These are phyloP conservation scores for Boletus speciosus DNA, from an alignment of 768 basidiomycete genomes.

Conservation along the genomic window DNA sequence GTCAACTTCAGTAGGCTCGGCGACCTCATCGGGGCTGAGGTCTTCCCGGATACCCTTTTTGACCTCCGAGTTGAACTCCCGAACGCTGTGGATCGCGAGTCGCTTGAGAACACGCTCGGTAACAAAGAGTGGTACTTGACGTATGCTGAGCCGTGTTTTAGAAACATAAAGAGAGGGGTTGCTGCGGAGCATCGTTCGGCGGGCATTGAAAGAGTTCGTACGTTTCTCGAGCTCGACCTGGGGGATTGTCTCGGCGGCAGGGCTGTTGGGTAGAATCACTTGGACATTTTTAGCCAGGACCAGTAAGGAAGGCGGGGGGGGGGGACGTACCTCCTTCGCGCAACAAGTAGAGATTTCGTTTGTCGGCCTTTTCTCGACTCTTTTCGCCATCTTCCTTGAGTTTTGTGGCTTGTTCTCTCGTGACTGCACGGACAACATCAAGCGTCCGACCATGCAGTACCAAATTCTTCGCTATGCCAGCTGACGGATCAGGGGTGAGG, in stretches of 20 bases:
- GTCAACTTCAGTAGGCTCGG: constrained; percentile 37
- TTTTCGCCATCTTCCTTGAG: constrained; percentile 87
- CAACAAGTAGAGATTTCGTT: constrained; percentile 92
- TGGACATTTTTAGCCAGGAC: neutral
- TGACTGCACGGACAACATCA: constrained; percentile 87
- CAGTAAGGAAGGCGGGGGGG: neutral
- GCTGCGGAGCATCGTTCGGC: constrained; percentile 75
- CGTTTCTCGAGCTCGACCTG: constrained; percentile 83
- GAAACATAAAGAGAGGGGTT: constrained; percentile 96
- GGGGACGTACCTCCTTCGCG: constrained; percentile 79
- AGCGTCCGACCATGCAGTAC: constrained; percentile 92
- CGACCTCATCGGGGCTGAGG: constrained; percentile 71
- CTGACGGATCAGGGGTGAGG: constrained; percentile 90
- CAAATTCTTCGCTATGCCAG: constrained; percentile 73
- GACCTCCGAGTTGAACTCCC: constrained; percentile 78
- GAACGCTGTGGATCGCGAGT: constrained; percentile 76
- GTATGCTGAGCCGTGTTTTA: constrained; percentile 88
- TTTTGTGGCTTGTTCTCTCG: constrained; percentile 81
- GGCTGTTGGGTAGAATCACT: constrained; percentile 91
- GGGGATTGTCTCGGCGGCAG: constrained; percentile 69
- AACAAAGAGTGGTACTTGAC: constrained; percentile 87
- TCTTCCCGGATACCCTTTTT: constrained; percentile 53
- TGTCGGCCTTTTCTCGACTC: constrained; percentile 84
- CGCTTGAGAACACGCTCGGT: constrained; percentile 89
- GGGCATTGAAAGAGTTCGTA: constrained; percentile 79